Percentiles rank a stretch among this genome's conserved stretches.
Evolutionary conservation across 139 green algal species (phyloP).

Genomic region (Diplosphaera chodatii): DNA sequence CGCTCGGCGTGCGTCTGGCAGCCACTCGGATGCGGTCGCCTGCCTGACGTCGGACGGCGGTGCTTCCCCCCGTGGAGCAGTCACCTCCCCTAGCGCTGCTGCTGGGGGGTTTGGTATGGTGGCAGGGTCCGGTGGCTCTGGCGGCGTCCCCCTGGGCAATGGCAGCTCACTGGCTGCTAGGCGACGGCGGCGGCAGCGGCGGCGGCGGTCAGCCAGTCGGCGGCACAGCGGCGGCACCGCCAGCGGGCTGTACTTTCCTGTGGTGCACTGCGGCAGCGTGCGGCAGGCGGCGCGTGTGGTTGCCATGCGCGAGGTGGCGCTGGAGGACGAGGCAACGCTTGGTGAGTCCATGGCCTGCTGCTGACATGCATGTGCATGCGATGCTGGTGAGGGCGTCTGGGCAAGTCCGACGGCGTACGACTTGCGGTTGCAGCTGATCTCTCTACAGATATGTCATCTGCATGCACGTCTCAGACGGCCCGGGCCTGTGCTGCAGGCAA

Average conservation of each 20-base stretch:
- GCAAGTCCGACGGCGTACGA: too few species aligned
- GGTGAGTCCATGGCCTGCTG: too few species aligned
- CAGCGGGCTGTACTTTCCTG: slow-evolving; percentile 26
- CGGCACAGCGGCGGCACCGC: not conserved
- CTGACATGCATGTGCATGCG: too few species aligned
- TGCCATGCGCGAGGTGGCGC: slow-evolving; percentile 26
- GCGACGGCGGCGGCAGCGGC: too few species aligned
- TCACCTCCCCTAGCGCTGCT: too few species aligned
- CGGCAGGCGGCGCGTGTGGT: slow-evolving; percentile 52
- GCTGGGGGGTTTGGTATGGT: too few species aligned
- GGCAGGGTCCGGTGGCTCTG: too few species aligned
- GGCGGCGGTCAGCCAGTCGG: not conserved
- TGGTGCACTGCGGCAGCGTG: slow-evolving; percentile 69
- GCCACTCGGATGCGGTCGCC: not conserved
- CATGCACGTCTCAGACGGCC: too few species aligned
- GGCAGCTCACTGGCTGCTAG: too few species aligned
- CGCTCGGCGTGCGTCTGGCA: not conserved
- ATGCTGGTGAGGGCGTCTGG: too few species aligned
- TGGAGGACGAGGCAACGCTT: not conserved
- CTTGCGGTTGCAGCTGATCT: too few species aligned
- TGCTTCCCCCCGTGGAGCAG: not conserved
- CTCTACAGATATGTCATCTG: too few species aligned
- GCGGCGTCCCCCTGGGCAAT: not conserved
- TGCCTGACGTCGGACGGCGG: not conserved
- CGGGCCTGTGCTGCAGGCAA: slow-evolving; percentile 1